Conservation (phyloP, 805 yeast genomes). For the Teunomyces stri region DNA sequence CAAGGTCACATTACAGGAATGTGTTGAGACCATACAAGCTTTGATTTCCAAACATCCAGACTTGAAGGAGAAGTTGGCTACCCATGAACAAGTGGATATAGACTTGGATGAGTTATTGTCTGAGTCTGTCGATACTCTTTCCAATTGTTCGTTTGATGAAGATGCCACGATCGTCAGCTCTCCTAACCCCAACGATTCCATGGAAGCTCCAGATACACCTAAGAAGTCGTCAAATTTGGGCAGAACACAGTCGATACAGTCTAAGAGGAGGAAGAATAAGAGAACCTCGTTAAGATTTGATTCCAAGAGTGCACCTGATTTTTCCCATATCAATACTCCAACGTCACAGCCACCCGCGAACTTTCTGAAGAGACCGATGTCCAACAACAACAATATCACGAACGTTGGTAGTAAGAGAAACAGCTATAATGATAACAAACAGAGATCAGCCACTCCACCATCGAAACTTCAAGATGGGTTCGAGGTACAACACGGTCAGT, state of each 20-base stretch:
- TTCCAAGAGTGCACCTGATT: conserved; percentile 19
- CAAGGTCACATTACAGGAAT: conserved; percentile 42
- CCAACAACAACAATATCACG: conserved; percentile 5
- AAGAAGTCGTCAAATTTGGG: not conserved
- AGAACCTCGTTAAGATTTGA: conserved; percentile 33
- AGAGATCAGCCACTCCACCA: conserved; percentile 30
- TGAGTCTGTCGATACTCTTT: conserved; percentile 32
- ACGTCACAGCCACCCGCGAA: conserved; percentile 17
- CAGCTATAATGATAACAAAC: conserved; percentile 9
- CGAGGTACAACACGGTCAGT: conserved; percentile 7
- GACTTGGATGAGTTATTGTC: conserved; percentile 34
- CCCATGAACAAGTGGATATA: conserved; percentile 25
- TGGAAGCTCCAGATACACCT: conserved; percentile 3
- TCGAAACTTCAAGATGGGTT: conserved; percentile 4
- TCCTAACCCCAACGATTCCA: conserved; percentile 11
- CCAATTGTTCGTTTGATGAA: conserved; percentile 32
- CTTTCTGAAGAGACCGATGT: conserved; percentile 18
- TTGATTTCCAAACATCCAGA: conserved; percentile 39
- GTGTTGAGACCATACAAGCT: conserved; percentile 42
- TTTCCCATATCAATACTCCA: conserved; percentile 15
- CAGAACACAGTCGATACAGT: conserved; percentile 12
- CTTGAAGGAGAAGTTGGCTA: conserved; percentile 27
- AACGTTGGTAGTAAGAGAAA: conserved; percentile 4
- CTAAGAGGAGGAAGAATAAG: conserved; percentile 31
- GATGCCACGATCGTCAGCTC: conserved; percentile 26